Conservation (phyloP, 495 filamentous ascomycete species). For the Podospora tetraspora region DNA sequence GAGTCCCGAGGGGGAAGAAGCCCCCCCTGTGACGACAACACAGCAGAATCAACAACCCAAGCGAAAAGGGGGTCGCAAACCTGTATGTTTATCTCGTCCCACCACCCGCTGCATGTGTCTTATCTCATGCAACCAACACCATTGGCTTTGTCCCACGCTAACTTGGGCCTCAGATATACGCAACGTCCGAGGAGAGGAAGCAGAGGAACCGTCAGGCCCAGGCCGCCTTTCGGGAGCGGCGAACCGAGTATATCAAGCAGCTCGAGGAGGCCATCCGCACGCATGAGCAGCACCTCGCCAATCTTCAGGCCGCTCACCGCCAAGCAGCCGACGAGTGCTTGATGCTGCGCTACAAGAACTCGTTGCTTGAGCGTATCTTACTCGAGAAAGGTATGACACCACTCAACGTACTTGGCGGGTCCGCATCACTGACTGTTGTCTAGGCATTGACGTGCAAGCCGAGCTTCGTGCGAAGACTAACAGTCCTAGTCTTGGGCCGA, state of each 20-base stretch:
- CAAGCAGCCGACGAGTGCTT: conserved; percentile 94
- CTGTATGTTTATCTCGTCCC: conserved; percentile 56
- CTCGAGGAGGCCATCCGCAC: conserved; percentile 95
- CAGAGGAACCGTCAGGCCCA: conserved; percentile 97
- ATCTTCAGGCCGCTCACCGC: conserved; percentile 87
- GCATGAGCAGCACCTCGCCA: conserved; percentile 89
- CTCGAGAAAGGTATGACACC: conserved; percentile 75
- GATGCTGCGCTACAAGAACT: conserved; percentile 98
- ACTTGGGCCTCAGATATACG: conserved; percentile 68
- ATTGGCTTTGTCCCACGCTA: conserved; percentile 17
- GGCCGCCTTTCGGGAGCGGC: conserved; percentile 90
- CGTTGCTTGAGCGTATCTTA: conserved; percentile 86
- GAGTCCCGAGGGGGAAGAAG: conserved; percentile 49
- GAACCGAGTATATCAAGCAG: conserved; percentile 99
- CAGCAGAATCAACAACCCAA: conserved; percentile 57
- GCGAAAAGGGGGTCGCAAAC: conserved; percentile 94
- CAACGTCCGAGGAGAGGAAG: conserved; percentile 96
- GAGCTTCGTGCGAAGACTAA: conserved; percentile 85
- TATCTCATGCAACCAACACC: neutral
- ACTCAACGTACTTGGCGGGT: neutral
- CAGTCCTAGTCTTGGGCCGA: conserved; percentile 62
- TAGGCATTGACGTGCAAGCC: conserved; percentile 95
- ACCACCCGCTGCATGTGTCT: neutral
- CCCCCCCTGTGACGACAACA: conserved; percentile 30
- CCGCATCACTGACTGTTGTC: conserved; percentile 2